Evolutionary conservation across 495 filamentous ascomycete genomes (phyloP).

Genomic region (Massariosphaeria phaeospora): DNA sequence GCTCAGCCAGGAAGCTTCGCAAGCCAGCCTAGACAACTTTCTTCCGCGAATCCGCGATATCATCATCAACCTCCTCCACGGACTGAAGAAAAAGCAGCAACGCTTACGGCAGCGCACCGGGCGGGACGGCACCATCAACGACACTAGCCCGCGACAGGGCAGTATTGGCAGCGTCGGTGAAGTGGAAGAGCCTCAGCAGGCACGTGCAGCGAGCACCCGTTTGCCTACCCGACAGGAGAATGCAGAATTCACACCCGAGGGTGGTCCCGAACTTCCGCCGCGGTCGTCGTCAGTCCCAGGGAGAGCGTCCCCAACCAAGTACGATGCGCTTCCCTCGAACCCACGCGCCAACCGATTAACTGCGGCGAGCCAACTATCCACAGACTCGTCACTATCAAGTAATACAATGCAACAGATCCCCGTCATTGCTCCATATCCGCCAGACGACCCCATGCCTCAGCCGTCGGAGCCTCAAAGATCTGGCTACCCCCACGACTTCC

Average conservation of each 20-base stretch:
- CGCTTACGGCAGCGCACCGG: conserved; percentile 75
- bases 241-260: conserved; percentile 46
- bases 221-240: conserved; percentile 47
- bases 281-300: conserved; percentile 45
- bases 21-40: conserved; percentile 85
- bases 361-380: conserved; percentile 40
- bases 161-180: conserved; percentile 59
- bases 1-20: conserved; percentile 90
- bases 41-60: conserved; percentile 93
- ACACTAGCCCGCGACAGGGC: conserved; percentile 51
- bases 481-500: conserved; percentile 27
- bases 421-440: conserved; percentile 59
- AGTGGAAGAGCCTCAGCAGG: conserved; percentile 54
- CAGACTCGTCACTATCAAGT: conserved; percentile 58
- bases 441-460: conserved; percentile 50
- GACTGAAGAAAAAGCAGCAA: conserved; percentile 92
- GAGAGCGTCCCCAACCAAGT: conserved; percentile 34
- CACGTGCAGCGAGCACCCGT: conserved; percentile 34
- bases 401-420: conserved; percentile 63
- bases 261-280: conserved; percentile 46
- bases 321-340: conserved; percentile 36
- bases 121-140: conserved; percentile 51
- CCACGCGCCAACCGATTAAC: conserved; percentile 45
- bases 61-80: conserved; percentile 94
- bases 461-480: conserved; percentile 54